Evolutionary conservation across 2,329 filamentous ascomycete genomes (phyloP).

Genomic region (Claviceps sp.): DNA sequence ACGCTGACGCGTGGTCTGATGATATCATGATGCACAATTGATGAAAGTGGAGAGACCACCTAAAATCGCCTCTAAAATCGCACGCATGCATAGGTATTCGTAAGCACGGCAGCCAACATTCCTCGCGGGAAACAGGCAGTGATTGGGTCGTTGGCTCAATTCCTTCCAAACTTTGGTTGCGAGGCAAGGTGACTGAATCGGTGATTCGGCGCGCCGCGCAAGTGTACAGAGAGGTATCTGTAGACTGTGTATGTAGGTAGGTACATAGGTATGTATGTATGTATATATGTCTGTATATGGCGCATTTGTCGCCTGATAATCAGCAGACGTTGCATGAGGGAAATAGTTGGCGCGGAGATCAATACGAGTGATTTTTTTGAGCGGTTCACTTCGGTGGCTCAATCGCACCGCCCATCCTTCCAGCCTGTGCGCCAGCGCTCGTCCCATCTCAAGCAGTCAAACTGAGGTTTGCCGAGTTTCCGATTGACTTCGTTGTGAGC

Average conservation of each 20-base stretch:
- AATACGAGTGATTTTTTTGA: neutral
- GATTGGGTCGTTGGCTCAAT: neutral
- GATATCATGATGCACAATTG: neutral
- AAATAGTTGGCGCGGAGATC: too few relatives aligned
- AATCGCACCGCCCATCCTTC: constrained; percentile 54
- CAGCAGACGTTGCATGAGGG: neutral
- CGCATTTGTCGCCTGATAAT: neutral
- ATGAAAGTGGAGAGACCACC: neutral
- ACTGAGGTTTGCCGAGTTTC: constrained; percentile 80
- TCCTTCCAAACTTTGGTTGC: neutral
- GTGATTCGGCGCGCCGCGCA: too few relatives aligned
- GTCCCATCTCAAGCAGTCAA: constrained; percentile 85
- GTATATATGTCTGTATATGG: too few relatives aligned
- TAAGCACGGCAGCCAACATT: neutral
- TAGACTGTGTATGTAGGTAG: too few relatives aligned
- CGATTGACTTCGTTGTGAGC: constrained; percentile 79
- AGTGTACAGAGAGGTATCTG: too few relatives aligned
- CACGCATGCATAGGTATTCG: neutral
- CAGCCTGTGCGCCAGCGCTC: constrained; percentile 91
- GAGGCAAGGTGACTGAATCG: neutral
- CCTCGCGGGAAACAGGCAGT: neutral
- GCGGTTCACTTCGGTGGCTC: constrained; percentile 4
- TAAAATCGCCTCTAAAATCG: neutral
- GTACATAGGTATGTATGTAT: too few relatives aligned
- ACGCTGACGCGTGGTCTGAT: neutral